Base-by-base conservation (phyloP, 106 monocot species). In the Allium sativum region DNA sequence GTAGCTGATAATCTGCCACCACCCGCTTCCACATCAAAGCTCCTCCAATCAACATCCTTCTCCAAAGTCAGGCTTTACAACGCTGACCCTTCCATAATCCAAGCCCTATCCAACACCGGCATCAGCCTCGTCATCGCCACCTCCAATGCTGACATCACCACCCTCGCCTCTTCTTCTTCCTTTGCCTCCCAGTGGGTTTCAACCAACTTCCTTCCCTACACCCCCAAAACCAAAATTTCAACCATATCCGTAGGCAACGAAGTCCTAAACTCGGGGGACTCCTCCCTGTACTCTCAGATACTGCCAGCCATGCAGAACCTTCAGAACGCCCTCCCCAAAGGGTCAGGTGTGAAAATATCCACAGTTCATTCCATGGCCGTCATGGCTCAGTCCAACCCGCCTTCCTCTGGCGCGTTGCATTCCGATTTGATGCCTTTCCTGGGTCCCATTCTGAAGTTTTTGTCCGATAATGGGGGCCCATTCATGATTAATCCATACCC, bases 341-440 rank as follows among this genome's bases (percentile, higher is more conserved):
- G 70, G 7, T 57, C 64, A 42, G 15, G 42, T 45, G 65, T 81
- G 19, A 82, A 80, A 57, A 56, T 91, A 64, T 83, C 86, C 20
- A 86, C 80, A 4, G 91, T 91, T 41, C 91, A 86, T 56, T 69
- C 91, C 46, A 86, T 91, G 91, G 77, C 80, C 9, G 78, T 91
- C 10, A 53, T 91, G 22, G 44, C 67, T 18, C 72, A 77, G 14
- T 91, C 91, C 43, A 75, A 80, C 14, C 91, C 91, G 1, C 91
- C 91, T 4, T 86, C 86, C 7, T 47, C 86, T 11, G 91, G 83
- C 12, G 55, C 73, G 6, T 81, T 92, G 68, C 76, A 70, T 55
- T 54, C 84, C 0, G 69, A 78, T 52, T 66, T 87, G 58, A 58
- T 50, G 5, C 52, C 51, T 18, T 56, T 48, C 19, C 48, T 92